Evolutionary conservation across 2,329 filamentous ascomycete genomes (phyloP).

Genomic region (Phyllosticta capitalensis): DNA sequence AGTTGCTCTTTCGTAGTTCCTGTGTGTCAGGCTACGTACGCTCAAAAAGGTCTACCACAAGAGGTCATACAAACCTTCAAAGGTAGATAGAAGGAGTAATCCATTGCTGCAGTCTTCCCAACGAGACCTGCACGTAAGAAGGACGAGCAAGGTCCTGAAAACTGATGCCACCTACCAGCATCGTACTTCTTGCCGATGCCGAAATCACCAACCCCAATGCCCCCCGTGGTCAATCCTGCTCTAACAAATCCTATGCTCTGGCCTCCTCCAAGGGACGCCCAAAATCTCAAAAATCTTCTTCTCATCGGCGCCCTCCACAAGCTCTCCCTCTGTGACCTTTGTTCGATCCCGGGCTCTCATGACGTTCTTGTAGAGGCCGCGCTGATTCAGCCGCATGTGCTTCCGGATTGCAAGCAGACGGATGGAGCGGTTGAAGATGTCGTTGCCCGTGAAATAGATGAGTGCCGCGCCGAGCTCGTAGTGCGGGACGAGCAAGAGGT

Average conservation of each 20-base stretch:
- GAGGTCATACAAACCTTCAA: no score
- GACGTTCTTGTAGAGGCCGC: constrained; percentile 65
- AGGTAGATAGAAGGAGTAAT: no score
- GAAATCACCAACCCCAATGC: background rate
- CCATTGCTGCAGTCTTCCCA: no score
- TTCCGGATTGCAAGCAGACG: constrained; percentile 70
- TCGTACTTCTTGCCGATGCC: no score
- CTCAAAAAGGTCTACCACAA: no score
- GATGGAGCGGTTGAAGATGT: constrained; percentile 86
- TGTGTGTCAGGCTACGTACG: no score
- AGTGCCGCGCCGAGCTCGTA: constrained; percentile 73
- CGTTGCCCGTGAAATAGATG: constrained; percentile 93
- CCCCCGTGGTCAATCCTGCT: background rate
- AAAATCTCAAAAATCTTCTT: constrained; percentile 70
- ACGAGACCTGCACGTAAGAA: no score
- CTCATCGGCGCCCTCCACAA: constrained; percentile 69
- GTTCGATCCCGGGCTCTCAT: constrained; percentile 48
- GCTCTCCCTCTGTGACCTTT: constrained; percentile 56
- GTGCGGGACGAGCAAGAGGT: constrained; percentile 74
- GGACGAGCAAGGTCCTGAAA: no score
- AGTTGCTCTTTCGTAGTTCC: no score
- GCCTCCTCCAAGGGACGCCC: constrained; percentile 75
- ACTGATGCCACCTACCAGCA: no score
- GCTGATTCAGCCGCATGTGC: constrained; percentile 76
- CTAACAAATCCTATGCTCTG: constrained; percentile 58